Evolutionary conservation across 805 yeast species (phyloP).

Genomic region (Brettanomyces custersianus): DNA sequence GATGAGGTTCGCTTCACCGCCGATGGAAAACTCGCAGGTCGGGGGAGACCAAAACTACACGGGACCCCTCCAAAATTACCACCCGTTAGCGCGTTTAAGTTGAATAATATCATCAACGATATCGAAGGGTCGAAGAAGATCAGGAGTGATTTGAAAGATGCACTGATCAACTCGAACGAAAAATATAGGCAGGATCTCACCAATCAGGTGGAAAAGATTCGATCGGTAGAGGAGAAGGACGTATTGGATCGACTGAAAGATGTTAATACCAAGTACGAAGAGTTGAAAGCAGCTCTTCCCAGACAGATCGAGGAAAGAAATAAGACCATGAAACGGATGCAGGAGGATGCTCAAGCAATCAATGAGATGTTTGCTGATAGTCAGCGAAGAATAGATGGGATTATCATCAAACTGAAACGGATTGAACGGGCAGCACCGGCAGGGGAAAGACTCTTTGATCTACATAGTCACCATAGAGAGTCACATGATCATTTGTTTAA

Average conservation of each 20-base stretch:
- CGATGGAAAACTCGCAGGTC: neutral
- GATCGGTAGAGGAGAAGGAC: constrained; percentile 16
- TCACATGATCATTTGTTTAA: constrained; percentile 35
- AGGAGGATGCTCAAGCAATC: constrained; percentile 1
- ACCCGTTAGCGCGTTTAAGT: constrained; percentile 19
- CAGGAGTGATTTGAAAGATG: constrained; percentile 14
- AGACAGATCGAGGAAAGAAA: constrained; percentile 19
- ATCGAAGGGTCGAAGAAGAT: constrained; percentile 17
- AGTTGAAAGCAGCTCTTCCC: constrained; percentile 14
- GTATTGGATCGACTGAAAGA: constrained; percentile 13
- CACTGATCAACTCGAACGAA: constrained; percentile 13
- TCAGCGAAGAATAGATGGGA: constrained; percentile 14
- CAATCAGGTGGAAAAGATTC: constrained; percentile 16
- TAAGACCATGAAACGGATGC: constrained; percentile 25
- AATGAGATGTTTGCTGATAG: constrained; percentile 6
- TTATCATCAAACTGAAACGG: constrained; percentile 20
- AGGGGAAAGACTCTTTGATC: constrained; percentile 27
- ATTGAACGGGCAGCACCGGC: constrained; percentile 29
- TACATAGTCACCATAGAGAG: constrained; percentile 28
- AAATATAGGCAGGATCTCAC: constrained; percentile 23
- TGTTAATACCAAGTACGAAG: constrained; percentile 5
- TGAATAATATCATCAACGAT: constrained; percentile 16
- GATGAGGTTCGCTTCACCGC: neutral
- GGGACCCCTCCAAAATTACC: constrained; percentile 13
- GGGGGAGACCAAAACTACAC: neutral